Base-by-base conservation (phyloP, 2,329 filamentous ascomycete species). In the Fusarium napiforme region DNA sequence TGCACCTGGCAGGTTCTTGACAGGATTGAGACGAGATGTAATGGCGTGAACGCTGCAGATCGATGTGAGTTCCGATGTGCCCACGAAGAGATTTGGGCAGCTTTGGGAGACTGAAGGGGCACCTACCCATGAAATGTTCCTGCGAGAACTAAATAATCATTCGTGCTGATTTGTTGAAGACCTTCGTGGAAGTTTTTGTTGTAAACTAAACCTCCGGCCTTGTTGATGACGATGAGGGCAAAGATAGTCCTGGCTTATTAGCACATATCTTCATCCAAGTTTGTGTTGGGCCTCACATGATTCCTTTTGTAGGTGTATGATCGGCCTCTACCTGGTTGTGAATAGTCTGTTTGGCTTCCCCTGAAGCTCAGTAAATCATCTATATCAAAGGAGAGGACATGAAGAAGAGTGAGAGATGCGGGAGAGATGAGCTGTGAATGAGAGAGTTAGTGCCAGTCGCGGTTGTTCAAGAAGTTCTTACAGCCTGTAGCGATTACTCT, bases 191-290 rank as follows among this genome's bases (percentile, higher is more conserved):
- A 98, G 80, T 94, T 93, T 78, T 95, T 94, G 84, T 98, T 96
- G 87, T 97, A 99, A 83, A 99, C 92, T 60, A 99, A 89, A 78
- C 96, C 96, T 69, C 95, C 96, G 74, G 96, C 95, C 88, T 99
- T 99, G 88, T 98, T 98, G 87, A 99, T 97, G 82, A 99, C 93
- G 82, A 98, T 95, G 80, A 99, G 92, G 67, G 95, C 92, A 83
- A 97, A 96, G 82, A 99, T 93, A 75, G 95, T 93, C 96, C 95
- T 98, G 77, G 60, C 55, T 37, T 45, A 47, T 70, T 53, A 72
- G 61, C 18, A 26, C 14, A 18, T 19, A n/a, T 26, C 32, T 36
- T 14, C 26, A 42, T n/a, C 46, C 23, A 16, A 28, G 14, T 26
- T 28, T 23, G 28, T 9, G 40, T n/a, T 10, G 43, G 8, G n/a